Base-by-base conservation (phyloP, 1,139 yeast species). In the Pichia sp. region DNA sequence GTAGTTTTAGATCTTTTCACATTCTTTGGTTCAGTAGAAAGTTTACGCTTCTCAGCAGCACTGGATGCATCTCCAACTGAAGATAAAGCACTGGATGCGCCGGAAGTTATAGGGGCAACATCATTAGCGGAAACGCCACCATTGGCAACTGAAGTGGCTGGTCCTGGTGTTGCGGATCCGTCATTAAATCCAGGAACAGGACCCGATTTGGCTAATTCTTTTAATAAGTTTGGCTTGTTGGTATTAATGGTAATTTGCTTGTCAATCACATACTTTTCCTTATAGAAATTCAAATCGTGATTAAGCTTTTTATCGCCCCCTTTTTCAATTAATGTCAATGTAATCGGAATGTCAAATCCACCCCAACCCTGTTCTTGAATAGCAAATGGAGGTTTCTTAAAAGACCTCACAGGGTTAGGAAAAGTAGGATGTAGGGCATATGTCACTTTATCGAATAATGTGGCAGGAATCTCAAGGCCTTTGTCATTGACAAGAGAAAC, bases 311-410 rank as follows among this genome's bases (percentile, higher is more conserved):
- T 75, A 62, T 88, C 97, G 41, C 97, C 97, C 44, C 83, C 85
- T 59, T 84, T 85, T 49, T 95, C 97, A 33, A 85, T 74, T 48
- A 85, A 71, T 54, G 83, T 85, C 47, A 88, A 71, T 26, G 85
- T 74, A 52, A 92, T 81, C 41, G 86, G 87, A 60, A 92, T 75
- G 61, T 90, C 96, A 59, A 90, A 90, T 56, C 92, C 98, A 60
- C 98, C 98, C 98, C 98, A 92, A 41, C 98, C 98, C 68, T 87
- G 84, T 64, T 92, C 98, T 61, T 81, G 86, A 45, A 92, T 83
- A 59, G 69, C 75, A 67, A 90, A 92, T n/a, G 98, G 98, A 27
- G 85, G 78, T 58, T 81, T 81, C 59, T 85, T 87, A 58, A 87
- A 64, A 6, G 83, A 72, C 66, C 97, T 76, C 52, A 77, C 80